Evolutionary conservation across 2,329 filamentous ascomycete species (phyloP), one percentile per base, ranked within the genome.

Genomic region (Trichoderma harzianum): DNA sequence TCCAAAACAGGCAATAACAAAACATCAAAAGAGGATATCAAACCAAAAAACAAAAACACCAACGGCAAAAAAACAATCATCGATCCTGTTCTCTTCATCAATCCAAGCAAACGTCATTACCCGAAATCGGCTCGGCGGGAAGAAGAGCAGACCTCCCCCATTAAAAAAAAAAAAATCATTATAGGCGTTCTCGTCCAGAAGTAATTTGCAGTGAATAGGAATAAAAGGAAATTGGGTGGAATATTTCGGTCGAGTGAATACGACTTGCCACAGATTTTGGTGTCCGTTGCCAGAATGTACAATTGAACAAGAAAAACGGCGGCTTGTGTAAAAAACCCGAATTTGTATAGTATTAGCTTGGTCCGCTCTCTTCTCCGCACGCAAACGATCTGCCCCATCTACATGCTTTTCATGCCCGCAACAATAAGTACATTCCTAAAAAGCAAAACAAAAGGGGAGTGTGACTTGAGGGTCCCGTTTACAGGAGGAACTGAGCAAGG

Each of bases 401-500:
- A 78, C 76, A 78, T 77, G 75, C 72, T 74, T 74, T 73, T 73
- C 69, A 72, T 73, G 73, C 74, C 73, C 74, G 70, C 62, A 68
- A 75, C 69, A 74, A 76, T 73, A 73, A 72, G 75, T 77, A 76
- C 73, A 78, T 73, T 70, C 74, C 76, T 64, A 64, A 72, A 69
- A 73, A 72, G 62, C 62, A 64, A 67, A 70, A 70, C 66, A 61
- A 69, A 69, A 69, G 36, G 55, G 66, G 51, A 7, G 32, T 51
- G 58, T 60, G 39, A n/a, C 16, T 12, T 43, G 36, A 57, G 32
- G 39, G 24, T 66, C 30, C 71, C 68, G 32, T 72, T 73, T 76
- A 80, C 73, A 77, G 76, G 64, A 82, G 72, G 62, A 80, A 74
- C 76, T 80, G 79, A 53, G 78, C 79, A 34, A 78, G 28, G 26